Conservation (phyloP, 352 stramenopile genomes). For the Phytophthora pseudosyringae region DNA sequence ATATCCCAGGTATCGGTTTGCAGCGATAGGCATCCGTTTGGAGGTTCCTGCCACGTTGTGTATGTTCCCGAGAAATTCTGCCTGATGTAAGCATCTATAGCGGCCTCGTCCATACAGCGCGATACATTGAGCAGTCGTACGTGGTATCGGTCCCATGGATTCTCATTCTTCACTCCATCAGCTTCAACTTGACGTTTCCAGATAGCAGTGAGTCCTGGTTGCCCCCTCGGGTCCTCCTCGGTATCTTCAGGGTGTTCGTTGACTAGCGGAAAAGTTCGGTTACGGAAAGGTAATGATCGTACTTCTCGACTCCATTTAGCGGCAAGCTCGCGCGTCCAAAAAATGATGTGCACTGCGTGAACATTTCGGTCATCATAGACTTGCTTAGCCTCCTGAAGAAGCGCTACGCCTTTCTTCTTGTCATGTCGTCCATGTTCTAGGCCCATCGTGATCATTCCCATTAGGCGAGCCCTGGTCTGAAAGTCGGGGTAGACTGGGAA, state of each 20-base stretch:
- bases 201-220: background rate
- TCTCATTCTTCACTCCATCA: background rate
- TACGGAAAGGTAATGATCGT: background rate
- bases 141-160: conserved; percentile 1
- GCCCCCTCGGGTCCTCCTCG: background rate
- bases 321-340: background rate
- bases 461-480: background rate
- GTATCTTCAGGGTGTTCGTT: background rate
- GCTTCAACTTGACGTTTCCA: background rate
- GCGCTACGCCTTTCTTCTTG: background rate
- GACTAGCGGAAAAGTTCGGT: background rate
- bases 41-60: background rate
- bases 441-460: background rate
- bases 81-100: background rate
- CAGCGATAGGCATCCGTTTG: background rate
- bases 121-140: background rate
- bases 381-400: background rate
- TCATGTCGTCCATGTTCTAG: background rate
- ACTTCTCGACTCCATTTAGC: background rate
- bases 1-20: background rate
- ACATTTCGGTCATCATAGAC: background rate
- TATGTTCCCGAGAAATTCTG: background rate
- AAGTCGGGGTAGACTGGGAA: background rate
- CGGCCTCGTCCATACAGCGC: background rate
- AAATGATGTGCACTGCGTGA: background rate